Conservation (phyloP, 805 yeast species). For the Pichia californica region DNA sequence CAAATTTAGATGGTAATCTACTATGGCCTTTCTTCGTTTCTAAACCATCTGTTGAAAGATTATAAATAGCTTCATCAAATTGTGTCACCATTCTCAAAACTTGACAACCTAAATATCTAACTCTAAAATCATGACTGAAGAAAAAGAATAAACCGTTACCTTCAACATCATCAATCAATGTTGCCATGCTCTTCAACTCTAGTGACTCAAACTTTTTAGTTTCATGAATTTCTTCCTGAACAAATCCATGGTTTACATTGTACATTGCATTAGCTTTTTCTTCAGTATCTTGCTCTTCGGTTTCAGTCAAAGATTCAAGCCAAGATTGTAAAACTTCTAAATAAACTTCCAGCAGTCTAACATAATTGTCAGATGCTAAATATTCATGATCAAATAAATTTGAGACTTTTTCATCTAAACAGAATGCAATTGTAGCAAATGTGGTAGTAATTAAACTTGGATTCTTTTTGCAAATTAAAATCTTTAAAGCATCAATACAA, state of each 20-base stretch:
- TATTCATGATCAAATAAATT: conserved; percentile 49
- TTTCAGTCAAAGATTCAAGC: conserved; percentile 56
- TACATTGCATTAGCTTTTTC: conserved; percentile 30
- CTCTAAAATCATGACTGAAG: conserved; percentile 76
- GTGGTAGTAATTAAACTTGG: conserved; percentile 65
- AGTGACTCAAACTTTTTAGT: conserved; percentile 51
- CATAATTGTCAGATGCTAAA: conserved; percentile 55
- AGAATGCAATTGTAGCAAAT: conserved; percentile 75
- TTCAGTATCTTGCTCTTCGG: conserved; percentile 19
- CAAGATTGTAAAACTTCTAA: conserved; percentile 77
- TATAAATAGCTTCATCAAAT: conserved; percentile 78
- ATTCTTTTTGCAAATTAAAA: conserved; percentile 60
- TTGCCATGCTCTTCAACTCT: conserved; percentile 71
- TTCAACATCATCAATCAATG: conserved; percentile 90
- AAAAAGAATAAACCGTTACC: conserved; percentile 91
- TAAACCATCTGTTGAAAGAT: conserved; percentile 24
- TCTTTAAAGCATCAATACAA: conserved; percentile 55
- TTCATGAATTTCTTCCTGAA: conserved; percentile 36
- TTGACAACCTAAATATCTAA: conserved; percentile 69
- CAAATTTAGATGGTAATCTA: conserved; percentile 61
- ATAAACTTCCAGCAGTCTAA: conserved; percentile 57
- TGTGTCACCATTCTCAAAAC: conserved; percentile 74
- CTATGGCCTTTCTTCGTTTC: conserved; percentile 35
- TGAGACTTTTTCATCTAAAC: conserved; percentile 62
- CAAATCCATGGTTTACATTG: conserved; percentile 30